phyloP scores from a whole-genome alignment of 2,329 filamentous ascomycete genomes.

The Aspergillus pseudonomiae region DNA sequence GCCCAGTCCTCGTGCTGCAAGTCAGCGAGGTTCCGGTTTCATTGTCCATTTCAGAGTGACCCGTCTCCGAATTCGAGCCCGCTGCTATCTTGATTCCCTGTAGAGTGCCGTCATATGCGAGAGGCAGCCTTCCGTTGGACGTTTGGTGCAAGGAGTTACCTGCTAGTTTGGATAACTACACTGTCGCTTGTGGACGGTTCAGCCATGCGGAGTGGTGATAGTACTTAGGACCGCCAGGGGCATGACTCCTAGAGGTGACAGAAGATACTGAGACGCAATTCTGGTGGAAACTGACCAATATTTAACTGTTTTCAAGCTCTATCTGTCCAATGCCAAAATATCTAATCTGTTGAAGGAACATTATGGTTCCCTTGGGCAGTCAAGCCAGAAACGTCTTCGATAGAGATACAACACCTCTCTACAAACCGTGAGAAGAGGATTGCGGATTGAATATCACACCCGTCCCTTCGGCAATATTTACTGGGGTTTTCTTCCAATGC shows the following conservation, averaged over 20 bases:
- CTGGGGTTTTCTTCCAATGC: constrained; percentile 44
- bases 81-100: not conserved
- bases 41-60: not conserved
- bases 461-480: not conserved
- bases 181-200: not conserved
- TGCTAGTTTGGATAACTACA: not conserved
- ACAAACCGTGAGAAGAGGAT: not conserved
- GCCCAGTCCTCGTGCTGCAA: not conserved
- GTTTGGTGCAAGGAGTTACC: not conserved
- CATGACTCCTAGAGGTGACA: not conserved
- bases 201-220: not conserved
- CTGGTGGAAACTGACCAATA: not conserved
- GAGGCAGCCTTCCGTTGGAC: not conserved
- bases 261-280: not conserved
- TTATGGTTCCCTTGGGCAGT: not conserved
- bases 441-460: not conserved
- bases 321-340: not conserved
- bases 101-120: not conserved
- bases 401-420: not conserved
- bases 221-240: not conserved
- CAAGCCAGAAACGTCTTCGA: not conserved
- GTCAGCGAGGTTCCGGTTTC: not conserved
- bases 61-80: not conserved
- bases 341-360: constrained; percentile 1
- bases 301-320: not conserved